Conservation (phyloP, 1,284 basidiomycete genomes). For the Leccinum pallidistipes region DNA sequence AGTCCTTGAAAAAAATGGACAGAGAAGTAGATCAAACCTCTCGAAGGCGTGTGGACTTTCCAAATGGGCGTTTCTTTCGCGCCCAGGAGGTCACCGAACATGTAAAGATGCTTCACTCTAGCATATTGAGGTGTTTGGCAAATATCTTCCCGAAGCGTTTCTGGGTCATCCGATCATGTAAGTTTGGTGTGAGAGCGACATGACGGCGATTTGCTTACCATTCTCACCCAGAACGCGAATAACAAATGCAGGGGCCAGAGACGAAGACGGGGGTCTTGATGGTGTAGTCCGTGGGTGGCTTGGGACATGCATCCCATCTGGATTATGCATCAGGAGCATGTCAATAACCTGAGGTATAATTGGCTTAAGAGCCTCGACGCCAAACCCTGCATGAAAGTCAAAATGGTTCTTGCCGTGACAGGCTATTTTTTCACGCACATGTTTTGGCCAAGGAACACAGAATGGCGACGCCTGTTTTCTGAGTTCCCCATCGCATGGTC, state of each 20-base stretch:
- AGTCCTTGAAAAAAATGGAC: background rate
- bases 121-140: slow-evolving; percentile 9
- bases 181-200: background rate
- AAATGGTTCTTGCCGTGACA: background rate
- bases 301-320: background rate
- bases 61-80: slow-evolving; percentile 13
- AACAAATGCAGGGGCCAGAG: slow-evolving; percentile 15
- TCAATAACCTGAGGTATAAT: slow-evolving; percentile 10
- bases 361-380: slow-evolving; percentile 9
- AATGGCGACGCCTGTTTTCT: slow-evolving; percentile 12
- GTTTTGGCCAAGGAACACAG: slow-evolving; percentile 16
- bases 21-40: slow-evolving; percentile 1
- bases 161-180: background rate
- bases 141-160: slow-evolving; percentile 12
- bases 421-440: slow-evolving; percentile 3
- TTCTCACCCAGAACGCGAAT: slow-evolving; percentile 13
- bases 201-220: background rate
- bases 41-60: slow-evolving; percentile 12
- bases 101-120: slow-evolving; percentile 11
- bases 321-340: slow-evolving; percentile 10
- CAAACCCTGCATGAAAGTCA: slow-evolving; percentile 7
- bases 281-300: background rate
- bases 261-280: slow-evolving; percentile 3
- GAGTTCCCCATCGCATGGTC: slow-evolving; percentile 9
- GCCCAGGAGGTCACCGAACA: slow-evolving; percentile 14